Evolutionary conservation across 352 stramenopile species (phyloP).

Genomic region (Phytophthora idaei): DNA sequence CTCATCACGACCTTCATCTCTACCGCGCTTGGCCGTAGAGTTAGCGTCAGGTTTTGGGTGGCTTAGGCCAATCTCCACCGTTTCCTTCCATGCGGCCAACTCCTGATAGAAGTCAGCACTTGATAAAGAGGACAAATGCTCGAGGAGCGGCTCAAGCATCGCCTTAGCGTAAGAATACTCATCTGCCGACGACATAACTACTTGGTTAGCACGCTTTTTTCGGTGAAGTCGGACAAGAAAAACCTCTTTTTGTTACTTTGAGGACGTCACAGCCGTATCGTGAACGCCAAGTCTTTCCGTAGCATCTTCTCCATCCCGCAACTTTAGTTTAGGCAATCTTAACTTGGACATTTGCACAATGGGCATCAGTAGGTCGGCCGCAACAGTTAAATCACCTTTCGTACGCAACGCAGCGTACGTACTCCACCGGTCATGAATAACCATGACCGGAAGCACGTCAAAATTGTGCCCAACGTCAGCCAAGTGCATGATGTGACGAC

Average conservation of each 20-base stretch:
- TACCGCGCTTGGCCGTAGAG: not conserved
- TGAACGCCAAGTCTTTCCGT: too few species aligned
- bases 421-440: conserved; percentile 8
- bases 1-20: too few species aligned
- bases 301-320: not conserved
- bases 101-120: not conserved
- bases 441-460: conserved; percentile 4
- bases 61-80: not conserved
- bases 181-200: too few species aligned
- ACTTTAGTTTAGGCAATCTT: conserved; percentile 19
- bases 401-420: not conserved
- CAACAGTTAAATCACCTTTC: not conserved
- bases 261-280: too few species aligned
- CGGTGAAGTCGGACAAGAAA: too few species aligned
- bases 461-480: not conserved
- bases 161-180: too few species aligned
- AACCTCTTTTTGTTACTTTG: too few species aligned
- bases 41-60: not conserved
- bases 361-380: not conserved
- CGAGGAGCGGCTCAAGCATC: too few species aligned
- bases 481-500: conserved; percentile 8
- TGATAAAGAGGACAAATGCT: too few species aligned
- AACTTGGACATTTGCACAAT: conserved; percentile 16
- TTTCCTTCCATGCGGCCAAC: not conserved
- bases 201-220: too few species aligned